phyloP scores from a whole-genome alignment of 73 alveolate genomes.

The Stentor coeruleus region DNA sequence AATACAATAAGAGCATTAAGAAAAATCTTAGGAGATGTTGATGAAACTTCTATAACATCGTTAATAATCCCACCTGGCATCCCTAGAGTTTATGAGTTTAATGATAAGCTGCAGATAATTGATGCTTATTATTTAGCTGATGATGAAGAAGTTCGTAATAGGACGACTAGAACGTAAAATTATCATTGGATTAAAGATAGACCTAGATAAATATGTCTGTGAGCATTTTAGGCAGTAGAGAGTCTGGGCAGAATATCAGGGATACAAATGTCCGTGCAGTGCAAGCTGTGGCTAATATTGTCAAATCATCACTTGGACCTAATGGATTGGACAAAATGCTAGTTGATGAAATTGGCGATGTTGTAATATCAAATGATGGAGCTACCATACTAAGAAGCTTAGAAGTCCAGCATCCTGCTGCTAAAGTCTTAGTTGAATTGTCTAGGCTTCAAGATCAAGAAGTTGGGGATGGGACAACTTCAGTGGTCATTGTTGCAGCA shows the following conservation, averaged over 20 bases:
- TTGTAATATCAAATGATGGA: slow-evolving; percentile 97
- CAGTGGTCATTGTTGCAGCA: slow-evolving; percentile 98
- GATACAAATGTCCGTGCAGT: slow-evolving; percentile 79
- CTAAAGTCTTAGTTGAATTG: slow-evolving; percentile 96
- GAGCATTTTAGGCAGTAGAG: slow-evolving; percentile 87
- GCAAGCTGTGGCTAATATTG: slow-evolving; percentile 85
- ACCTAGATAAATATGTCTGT: no score
- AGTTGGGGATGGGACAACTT: slow-evolving; percentile 99
- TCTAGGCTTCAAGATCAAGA: slow-evolving; percentile 93
- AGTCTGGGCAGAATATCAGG: slow-evolving; percentile 90
- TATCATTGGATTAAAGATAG: no score
- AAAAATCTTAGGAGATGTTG: slow-evolving; percentile 86
- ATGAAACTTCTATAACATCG: slow-evolving; percentile 54
- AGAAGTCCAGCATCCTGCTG: slow-evolving; percentile 98
- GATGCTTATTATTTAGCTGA: slow-evolving; percentile 46
- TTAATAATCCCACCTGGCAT: slow-evolving; percentile 75
- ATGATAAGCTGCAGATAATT: slow-evolving; percentile 72
- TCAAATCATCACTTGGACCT: slow-evolving; percentile 97
- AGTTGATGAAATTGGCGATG: slow-evolving; percentile 99
- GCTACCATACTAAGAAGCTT: slow-evolving; percentile 95
- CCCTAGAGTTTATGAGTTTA: slow-evolving; percentile 95
- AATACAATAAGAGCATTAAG: slow-evolving; percentile 96
- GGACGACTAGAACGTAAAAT: not conserved
- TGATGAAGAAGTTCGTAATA: not conserved
- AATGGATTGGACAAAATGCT: slow-evolving; percentile 99